Percentiles rank a stretch among this genome's conserved stretches.
Conservation (phyloP, 2,329 filamentous ascomycete genomes). For the Coniochaeta pulveracea region DNA sequence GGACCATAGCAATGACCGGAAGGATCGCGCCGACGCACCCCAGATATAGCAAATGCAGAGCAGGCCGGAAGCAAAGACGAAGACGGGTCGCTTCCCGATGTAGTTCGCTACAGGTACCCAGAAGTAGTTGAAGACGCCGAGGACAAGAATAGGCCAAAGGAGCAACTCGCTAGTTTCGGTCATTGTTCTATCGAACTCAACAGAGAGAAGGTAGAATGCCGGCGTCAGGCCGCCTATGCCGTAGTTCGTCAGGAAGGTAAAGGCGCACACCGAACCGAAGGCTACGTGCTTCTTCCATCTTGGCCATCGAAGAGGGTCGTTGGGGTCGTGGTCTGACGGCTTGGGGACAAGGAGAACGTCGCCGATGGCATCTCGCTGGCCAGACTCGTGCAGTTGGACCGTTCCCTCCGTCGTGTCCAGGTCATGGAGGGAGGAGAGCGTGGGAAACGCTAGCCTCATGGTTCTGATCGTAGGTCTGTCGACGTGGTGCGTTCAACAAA, state of each 20-base stretch:
- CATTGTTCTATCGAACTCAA: slow-evolving; percentile 29
- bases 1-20: slow-evolving; percentile 29
- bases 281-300: slow-evolving; percentile 30
- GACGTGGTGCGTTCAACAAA: no score
- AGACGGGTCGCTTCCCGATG: slow-evolving; percentile 32
- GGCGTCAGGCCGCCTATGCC: slow-evolving; percentile 30
- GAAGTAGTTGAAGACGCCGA: slow-evolving; percentile 35
- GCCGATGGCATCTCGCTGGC: not conserved
- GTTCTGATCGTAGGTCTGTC: no score
- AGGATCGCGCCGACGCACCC: slow-evolving; percentile 28
- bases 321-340: slow-evolving; percentile 29
- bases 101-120: slow-evolving; percentile 36
- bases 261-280: slow-evolving; percentile 28
- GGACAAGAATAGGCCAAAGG: slow-evolving; percentile 28
- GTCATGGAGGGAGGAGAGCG: slow-evolving; percentile 16
- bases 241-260: slow-evolving; percentile 33
- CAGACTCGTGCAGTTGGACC: slow-evolving; percentile 24
- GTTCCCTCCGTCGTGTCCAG: slow-evolving; percentile 28
- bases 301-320: slow-evolving; percentile 35
- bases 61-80: slow-evolving; percentile 27
- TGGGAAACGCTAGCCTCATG: no score
- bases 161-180: slow-evolving; percentile 29
- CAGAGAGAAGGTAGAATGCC: slow-evolving; percentile 28
- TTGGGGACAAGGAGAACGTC: slow-evolving; percentile 27
- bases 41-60: slow-evolving; percentile 28